Base-by-base conservation (phyloP, 2,329 filamentous ascomycete genomes). In the Colletotrichum sansevieriae region DNA sequence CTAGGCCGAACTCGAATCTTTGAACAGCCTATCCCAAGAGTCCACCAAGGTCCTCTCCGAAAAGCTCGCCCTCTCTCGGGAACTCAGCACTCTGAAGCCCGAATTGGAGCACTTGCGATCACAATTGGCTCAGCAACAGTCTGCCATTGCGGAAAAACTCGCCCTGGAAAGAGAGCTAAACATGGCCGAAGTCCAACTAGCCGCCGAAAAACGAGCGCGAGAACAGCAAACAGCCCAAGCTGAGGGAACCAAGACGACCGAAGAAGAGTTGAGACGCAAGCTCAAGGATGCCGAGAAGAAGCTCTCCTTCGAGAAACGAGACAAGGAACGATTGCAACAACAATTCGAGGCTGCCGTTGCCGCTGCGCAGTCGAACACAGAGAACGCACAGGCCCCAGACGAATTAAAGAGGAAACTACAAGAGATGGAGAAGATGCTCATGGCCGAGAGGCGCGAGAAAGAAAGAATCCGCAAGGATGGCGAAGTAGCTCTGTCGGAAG, bases 131-230 rank as follows among this genome's bases (percentile, higher is more conserved):
- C 83, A 85, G 13, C 89, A 95, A 62, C 90, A 94, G 74, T 85
- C 87, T 2, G 82, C 93, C 11, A 83, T 97, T 15, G 84, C 91
- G 1, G 94, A 97, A 76, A 97, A 97, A 78, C 84, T 95, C 52
- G 86, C 91, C 2, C 81, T 98, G 13, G 91, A 96, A 76, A 90
- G 92, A 54, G 92, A 96, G 78, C 79, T 97, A 33, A 91, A 87
- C 75, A 89, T 91, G 2, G 79, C 95, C 2, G 92, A 97, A 77
- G 90, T 93, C 49, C 92, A 97, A 73, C 84, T 97, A 2, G 93
- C 95, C 72, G 93, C 92, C 72, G 93, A 96, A 76, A 95, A 80
- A 68, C 75, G 77, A 63, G 77, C 61, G 18, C 65, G 70, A 41
- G 67, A 68, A 41, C 64, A 70, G 44, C 64, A 68, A 18, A 18